Evolutionary conservation across 805 yeast genomes (phyloP), one percentile per base, ranked within the genome.

Genomic region (Ogataea trehalophila): DNA sequence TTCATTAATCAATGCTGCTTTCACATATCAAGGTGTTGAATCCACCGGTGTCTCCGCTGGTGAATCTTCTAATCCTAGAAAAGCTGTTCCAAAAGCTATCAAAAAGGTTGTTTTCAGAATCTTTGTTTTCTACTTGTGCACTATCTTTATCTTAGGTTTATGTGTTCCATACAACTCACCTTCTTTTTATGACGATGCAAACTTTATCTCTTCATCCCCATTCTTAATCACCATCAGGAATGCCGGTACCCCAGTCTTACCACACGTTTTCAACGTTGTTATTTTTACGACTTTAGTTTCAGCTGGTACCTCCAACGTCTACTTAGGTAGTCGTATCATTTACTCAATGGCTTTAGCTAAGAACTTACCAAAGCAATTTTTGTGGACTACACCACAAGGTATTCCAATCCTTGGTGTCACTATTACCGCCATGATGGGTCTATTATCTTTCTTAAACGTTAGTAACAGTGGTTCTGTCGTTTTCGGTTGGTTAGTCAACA

Each of bases 11-110:
- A 78, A 78, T 48, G 87, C 91, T 33, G 85, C 87, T n/a, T 85
- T 85, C 71, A 85, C 91, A 20, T 85, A 76, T 65, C 90, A 84
- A 68, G 91, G 91, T 65, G 81, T 85, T 43, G 92, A 85, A 64
- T 71, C 83, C 61, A 80, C 83, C 22, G 91, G 90, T 65, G 74
- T 85, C 46, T 72, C 87, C 3, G 86, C 87, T 33, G 89, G 90
- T 67, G 94, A 85, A 67, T 74, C 84, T 43, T 72, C 73, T 29
- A 81, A 81, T 62, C 89, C 90, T 46, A 71, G 83, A 63, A 81
- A 77, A 54, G 70, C 87, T 23, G 83, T 85, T 48, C 90, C 91
- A 48, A 75, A 76, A 43, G 89, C 91, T 35, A 81, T 84, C 60
- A 80, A 76, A 60, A 81, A 82, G 57, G 88, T 84, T 34, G 73